Percentiles rank a stretch among this genome's conserved stretches.
Evolutionary conservation across 805 yeast genomes (phyloP).

Genomic region (Metschnikowia santaceciliae): DNA sequence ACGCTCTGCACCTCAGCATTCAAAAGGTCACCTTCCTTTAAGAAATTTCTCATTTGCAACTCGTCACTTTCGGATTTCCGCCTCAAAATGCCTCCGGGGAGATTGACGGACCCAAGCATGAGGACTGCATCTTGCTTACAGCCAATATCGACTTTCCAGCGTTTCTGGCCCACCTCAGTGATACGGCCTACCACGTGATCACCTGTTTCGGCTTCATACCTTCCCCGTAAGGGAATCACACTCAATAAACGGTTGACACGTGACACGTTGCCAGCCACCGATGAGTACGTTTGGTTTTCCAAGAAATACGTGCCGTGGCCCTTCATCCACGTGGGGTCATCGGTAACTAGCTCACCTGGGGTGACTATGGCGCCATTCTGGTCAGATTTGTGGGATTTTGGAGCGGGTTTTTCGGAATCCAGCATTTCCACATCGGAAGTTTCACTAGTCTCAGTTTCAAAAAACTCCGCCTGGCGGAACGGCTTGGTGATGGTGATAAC

Average conservation of each 20-base stretch:
- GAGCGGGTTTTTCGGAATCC: conserved; percentile 15
- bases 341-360: conserved; percentile 95
- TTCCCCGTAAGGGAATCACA: conserved; percentile 80
- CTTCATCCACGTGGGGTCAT: conserved; percentile 96
- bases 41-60: conserved; percentile 87
- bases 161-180: conserved; percentile 85
- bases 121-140: conserved; percentile 89
- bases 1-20: conserved; percentile 95
- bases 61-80: conserved; percentile 95
- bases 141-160: conserved; percentile 98
- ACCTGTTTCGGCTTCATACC: conserved; percentile 92
- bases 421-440: conserved; percentile 33
- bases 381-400: background rate
- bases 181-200: conserved; percentile 94
- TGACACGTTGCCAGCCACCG: conserved; percentile 88
- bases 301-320: conserved; percentile 94
- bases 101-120: conserved; percentile 90
- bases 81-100: conserved; percentile 95
- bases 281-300: conserved; percentile 72
- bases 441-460: conserved; percentile 36
- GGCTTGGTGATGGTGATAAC: conserved; percentile 40
- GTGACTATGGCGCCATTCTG: conserved; percentile 56
- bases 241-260: conserved; percentile 83
- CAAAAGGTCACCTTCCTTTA: conserved; percentile 92
- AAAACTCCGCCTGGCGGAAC: conserved; percentile 6